These are phyloP conservation scores for Dendrobium catenatum DNA, from an alignment of 106 monocot genomes.

Conservation along the genomic window DNA sequence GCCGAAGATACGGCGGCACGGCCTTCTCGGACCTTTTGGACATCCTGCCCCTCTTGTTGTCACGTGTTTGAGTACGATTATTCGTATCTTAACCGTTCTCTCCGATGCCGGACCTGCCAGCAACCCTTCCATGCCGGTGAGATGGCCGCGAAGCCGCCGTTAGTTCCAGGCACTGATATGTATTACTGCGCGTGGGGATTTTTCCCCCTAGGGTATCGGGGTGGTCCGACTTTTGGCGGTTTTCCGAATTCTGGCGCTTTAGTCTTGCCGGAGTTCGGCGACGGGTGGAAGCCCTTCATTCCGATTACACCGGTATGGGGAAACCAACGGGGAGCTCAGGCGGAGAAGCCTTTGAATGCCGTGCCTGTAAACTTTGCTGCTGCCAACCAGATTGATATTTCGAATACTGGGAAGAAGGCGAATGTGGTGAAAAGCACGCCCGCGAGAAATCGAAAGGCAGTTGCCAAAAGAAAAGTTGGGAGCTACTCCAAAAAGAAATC, in stretches of 20 bases:
- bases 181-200: slow-evolving; percentile 80
- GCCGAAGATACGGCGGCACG: background rate
- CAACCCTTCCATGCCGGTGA: slow-evolving; percentile 42
- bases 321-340: slow-evolving; percentile 1
- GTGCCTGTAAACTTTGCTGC: background rate
- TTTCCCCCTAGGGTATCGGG: slow-evolving; percentile 57
- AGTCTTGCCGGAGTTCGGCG: slow-evolving; percentile 13
- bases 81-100: slow-evolving; percentile 18
- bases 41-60: slow-evolving; percentile 51
- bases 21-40: slow-evolving; percentile 49
- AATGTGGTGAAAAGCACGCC: slow-evolving; percentile 1
- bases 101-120: slow-evolving; percentile 50
- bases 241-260: background rate
- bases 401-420: background rate
- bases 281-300: slow-evolving; percentile 41
- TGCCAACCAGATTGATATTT: background rate
- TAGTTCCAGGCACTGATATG: slow-evolving; percentile 60
- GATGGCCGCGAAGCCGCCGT: slow-evolving; percentile 38
- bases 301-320: slow-evolving; percentile 21
- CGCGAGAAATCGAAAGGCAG: slow-evolving; percentile 9
- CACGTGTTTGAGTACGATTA: slow-evolving; percentile 42
- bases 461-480: slow-evolving; percentile 10
- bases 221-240: background rate
- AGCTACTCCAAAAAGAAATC: background rate
- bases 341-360: background rate